Percentiles rank a stretch among this genome's conserved stretches.
Evolutionary conservation across 1,139 yeast genomes (phyloP).

Genomic region (Tardiomyces digboiensis): DNA sequence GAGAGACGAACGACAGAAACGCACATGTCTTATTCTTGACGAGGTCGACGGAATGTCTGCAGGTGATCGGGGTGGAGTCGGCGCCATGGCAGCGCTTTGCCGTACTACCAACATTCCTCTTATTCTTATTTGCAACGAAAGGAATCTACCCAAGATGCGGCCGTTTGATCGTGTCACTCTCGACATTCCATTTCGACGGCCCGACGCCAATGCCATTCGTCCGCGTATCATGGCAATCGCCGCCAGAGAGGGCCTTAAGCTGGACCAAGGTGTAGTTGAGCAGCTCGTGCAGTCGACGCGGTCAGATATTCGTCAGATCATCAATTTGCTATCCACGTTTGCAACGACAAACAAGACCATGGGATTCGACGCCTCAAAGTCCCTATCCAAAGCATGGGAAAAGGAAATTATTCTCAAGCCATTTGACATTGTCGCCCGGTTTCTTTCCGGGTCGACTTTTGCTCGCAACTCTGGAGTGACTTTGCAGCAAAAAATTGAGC

Average conservation of each 20-base stretch:
- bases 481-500: slow-evolving; percentile 75
- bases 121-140: slow-evolving; percentile 90
- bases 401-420: slow-evolving; percentile 79
- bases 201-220: slow-evolving; percentile 71
- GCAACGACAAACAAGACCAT: slow-evolving; percentile 55
- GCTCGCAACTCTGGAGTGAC: slow-evolving; percentile 41
- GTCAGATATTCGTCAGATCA: slow-evolving; percentile 91
- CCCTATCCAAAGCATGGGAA: slow-evolving; percentile 66
- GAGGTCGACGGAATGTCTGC: slow-evolving; percentile 99
- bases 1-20: slow-evolving; percentile 24
- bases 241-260: slow-evolving; percentile 65
- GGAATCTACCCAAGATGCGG: slow-evolving; percentile 88
- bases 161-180: slow-evolving; percentile 84
- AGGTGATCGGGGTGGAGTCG: slow-evolving; percentile 99
- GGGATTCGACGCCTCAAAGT: slow-evolving; percentile 38
- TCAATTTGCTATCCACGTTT: slow-evolving; percentile 79
- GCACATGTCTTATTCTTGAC: slow-evolving; percentile 87
- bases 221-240: slow-evolving; percentile 90
- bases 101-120: slow-evolving; percentile 80
- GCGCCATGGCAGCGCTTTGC: slow-evolving; percentile 85
- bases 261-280: slow-evolving; percentile 75
- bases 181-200: slow-evolving; percentile 83
- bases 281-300: slow-evolving; percentile 79
- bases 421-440: slow-evolving; percentile 75
- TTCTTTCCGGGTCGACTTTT: slow-evolving; percentile 56